phyloP scores from a whole-genome alignment of 2,329 filamentous ascomycete genomes.

The Apiospora kogelbergensis region DNA sequence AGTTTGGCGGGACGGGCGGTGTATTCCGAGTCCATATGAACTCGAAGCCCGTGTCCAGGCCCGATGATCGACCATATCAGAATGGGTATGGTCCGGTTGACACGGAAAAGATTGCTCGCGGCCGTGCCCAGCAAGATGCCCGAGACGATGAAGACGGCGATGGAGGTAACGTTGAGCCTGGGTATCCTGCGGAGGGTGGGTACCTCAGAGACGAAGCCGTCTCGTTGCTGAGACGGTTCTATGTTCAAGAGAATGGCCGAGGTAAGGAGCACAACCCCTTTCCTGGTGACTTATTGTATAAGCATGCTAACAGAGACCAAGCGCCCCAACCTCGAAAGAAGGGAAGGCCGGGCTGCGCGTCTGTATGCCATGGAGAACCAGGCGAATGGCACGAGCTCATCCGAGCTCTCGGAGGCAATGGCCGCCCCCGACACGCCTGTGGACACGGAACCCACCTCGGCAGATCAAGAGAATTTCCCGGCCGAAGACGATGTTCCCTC shows the following conservation, averaged over 20 bases:
- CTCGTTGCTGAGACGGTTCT: slow-evolving; percentile 87
- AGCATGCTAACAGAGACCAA: slow-evolving; percentile 18
- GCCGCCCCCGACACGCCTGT: slow-evolving; percentile 23
- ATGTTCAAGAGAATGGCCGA: slow-evolving; percentile 96
- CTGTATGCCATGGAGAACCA: slow-evolving; percentile 31
- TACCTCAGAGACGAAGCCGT: slow-evolving; percentile 92
- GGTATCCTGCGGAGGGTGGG: slow-evolving; percentile 82
- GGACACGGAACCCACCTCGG: slow-evolving; percentile 20
- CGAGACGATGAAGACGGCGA: slow-evolving; percentile 43
- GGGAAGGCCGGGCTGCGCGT: slow-evolving; percentile 33
- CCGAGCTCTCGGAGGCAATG: slow-evolving; percentile 27
- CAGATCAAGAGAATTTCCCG: slow-evolving; percentile 13
- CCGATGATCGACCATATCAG: slow-evolving; percentile 28
- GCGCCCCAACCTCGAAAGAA: slow-evolving; percentile 37
- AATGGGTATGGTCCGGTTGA: slow-evolving; percentile 31
- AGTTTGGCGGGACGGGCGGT: slow-evolving; percentile 93
- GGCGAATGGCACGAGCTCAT: slow-evolving; percentile 22
- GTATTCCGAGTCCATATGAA: slow-evolving; percentile 82
- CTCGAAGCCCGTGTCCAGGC: slow-evolving; percentile 40
- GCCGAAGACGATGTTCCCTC: neutral
- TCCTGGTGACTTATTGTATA: neutral
- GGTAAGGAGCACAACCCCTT: slow-evolving; percentile 49
- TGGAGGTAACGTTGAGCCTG: slow-evolving; percentile 71
- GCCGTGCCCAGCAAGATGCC: slow-evolving; percentile 37
- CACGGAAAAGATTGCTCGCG: slow-evolving; percentile 30